Evolutionary conservation across 441 rosid genomes (phyloP).

Genomic region (Erodium chrysanthum): DNA sequence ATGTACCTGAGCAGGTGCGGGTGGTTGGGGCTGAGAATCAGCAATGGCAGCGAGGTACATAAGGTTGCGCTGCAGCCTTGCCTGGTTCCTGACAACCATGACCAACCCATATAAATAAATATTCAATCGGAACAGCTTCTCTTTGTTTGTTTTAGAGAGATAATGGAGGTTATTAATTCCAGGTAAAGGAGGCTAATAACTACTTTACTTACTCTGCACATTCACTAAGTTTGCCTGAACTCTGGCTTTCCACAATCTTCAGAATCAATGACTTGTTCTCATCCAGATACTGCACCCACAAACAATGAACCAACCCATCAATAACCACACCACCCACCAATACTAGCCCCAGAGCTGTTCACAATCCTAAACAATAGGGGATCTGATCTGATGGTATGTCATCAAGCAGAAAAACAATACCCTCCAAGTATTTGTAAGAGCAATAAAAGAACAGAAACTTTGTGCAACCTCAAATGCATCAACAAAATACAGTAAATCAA

Average conservation of each 20-base stretch:
- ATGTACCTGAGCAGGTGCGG: slow-evolving; percentile 73
- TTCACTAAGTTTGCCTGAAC: slow-evolving; percentile 75
- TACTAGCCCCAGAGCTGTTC: not conserved
- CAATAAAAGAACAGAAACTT: no score
- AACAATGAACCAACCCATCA: not conserved
- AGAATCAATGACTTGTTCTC: slow-evolving; percentile 97
- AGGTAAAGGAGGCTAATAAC: no score
- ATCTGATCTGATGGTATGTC: no score
- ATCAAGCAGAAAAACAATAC: no score
- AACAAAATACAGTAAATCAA: not conserved
- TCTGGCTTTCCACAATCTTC: slow-evolving; percentile 98
- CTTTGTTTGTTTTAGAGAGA: no score
- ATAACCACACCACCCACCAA: not conserved
- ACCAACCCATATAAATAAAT: no score
- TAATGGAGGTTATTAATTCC: no score
- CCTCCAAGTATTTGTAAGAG: no score
- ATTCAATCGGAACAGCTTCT: no score
- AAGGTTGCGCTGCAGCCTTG: slow-evolving; percentile 85
- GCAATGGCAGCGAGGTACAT: slow-evolving; percentile 98
- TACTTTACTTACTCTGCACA: slow-evolving; percentile 89
- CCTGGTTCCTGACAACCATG: slow-evolving; percentile 62
- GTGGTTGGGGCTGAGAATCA: slow-evolving; percentile 91
- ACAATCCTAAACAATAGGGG: no score
- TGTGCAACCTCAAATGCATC: no score
- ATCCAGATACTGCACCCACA: slow-evolving; percentile 72